Evolutionary conservation across 2,329 filamentous ascomycete genomes (phyloP).

Genomic region (Harringtonia aguacate): DNA sequence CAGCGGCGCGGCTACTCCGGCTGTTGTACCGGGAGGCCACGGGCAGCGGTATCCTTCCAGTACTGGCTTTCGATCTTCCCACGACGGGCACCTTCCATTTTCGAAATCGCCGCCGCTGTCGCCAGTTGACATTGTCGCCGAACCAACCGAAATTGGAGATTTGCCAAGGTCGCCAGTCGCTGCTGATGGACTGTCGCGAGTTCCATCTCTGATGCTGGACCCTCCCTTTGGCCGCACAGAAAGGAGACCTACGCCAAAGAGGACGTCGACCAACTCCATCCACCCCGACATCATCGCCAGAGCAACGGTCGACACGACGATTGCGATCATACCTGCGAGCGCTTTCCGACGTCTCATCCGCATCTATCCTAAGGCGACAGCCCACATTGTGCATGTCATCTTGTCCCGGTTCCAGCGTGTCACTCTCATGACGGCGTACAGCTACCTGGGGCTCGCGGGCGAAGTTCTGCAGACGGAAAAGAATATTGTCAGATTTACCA

Average conservation of each 20-base stretch:
- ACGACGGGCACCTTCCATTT: constrained; percentile 24
- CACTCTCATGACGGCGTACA: constrained; percentile 87
- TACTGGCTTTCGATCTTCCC: constrained; percentile 19
- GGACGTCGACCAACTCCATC: constrained; percentile 57
- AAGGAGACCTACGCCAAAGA: constrained; percentile 33
- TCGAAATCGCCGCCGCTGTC: constrained; percentile 27
- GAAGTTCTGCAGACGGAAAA: constrained; percentile 90
- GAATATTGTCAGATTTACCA: constrained; percentile 87
- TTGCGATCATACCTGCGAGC: constrained; percentile 94
- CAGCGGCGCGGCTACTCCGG: constrained; percentile 17
- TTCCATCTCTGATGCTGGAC: constrained; percentile 70
- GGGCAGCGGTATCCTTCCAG: constrained; percentile 17
- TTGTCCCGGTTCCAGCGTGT: constrained; percentile 89
- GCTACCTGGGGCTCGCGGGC: constrained; percentile 81
- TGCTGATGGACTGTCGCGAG: constrained; percentile 35
- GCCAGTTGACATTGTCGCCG: constrained; percentile 4
- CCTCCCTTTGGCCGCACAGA: constrained; percentile 15
- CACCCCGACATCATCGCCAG: constrained; percentile 97
- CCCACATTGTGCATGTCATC: constrained; percentile 97
- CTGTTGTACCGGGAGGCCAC: constrained; percentile 20
- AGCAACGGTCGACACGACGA: constrained; percentile 91
- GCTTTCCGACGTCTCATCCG: constrained; percentile 87
- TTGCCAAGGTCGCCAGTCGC: constrained; percentile 8
- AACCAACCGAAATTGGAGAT: constrained; percentile 13
- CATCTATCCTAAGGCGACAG: constrained; percentile 90